Evolutionary conservation across 345 rosid genomes (phyloP), one percentile per base, ranked within the genome.

Genomic region (Aegle marmelos): DNA sequence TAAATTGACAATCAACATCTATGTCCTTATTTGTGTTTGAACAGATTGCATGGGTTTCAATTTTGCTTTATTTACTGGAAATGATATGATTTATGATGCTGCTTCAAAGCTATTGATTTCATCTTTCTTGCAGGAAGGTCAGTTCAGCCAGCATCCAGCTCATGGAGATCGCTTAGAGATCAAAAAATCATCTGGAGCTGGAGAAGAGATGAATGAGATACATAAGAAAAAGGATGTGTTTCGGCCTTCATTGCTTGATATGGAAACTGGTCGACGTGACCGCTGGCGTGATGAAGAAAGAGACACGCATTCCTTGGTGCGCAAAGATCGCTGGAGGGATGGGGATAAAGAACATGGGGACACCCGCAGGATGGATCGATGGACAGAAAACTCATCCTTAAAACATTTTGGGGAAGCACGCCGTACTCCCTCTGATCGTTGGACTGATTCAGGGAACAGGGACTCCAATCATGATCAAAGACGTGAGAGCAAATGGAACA

Each of bases 281-380:
- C 93, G 91, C 76, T 97, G 99, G 98, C 98, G 90, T 31, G 98
- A 97, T 84, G 98, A 97, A 80, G 99, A 97, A 84, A 90, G 98
- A 83, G 99, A 94, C 77, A 90, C 91, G 73, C 86, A 87, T 80
- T 83, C 93, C 70, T 79, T 89, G 1, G 48, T 82, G 25, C 92
- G 89, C 76, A 93, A 91, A 76, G 98, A 91, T 79, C 90, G 90
- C 80, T 87, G 98, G 98, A 89, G 93, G 82, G 95, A 91, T 86
- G 91, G 86, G 11, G 94, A 93, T 58, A 91, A 90, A 76, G 99
- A 94, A 70, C 85, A 81, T 78, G 84, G 91, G 81, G 98, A 94
- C n/a, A 84, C 62, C 68, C 88, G 89, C 74, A 88, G 83, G 82
- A 73, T 79, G 79, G 98, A 94, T n/a, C 92, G 94, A 24, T 89